These are phyloP conservation scores for Puccinia horiana DNA, from an alignment of 1,284 basidiomycete species.

Conservation along the genomic window DNA sequence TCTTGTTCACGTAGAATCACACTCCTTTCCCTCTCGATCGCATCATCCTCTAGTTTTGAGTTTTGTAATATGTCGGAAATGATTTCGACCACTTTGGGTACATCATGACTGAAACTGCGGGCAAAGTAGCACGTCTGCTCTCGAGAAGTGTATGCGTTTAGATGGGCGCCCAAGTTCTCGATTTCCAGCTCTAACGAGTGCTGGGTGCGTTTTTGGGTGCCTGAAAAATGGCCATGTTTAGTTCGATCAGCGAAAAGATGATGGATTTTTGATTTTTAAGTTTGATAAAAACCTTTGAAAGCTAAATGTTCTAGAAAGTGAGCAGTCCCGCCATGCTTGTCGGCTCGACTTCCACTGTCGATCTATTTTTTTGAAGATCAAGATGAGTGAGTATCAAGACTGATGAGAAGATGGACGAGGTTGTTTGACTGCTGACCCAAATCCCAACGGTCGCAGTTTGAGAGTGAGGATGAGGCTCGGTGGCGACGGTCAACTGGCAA, in stretches of 20 bases:
- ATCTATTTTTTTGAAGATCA: conserved; percentile 62
- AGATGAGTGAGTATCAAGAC: neutral
- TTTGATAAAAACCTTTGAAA: conserved; percentile 57
- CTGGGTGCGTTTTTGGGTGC: conserved; percentile 85
- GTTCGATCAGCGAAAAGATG: neutral
- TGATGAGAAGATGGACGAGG: neutral
- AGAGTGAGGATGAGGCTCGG: conserved; percentile 84
- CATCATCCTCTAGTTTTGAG: conserved; percentile 82
- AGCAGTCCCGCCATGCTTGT: conserved; percentile 91
- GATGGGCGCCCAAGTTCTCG: conserved; percentile 97
- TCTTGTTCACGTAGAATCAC: conserved; percentile 97
- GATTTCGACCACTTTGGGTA: conserved; percentile 87
- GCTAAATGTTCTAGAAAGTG: conserved; percentile 99
- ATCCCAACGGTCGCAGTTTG: conserved; percentile 97
- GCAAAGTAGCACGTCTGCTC: conserved; percentile 99
- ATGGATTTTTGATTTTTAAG: neutral
- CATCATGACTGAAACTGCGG: conserved; percentile 97
- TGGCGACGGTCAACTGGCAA: conserved; percentile 59
- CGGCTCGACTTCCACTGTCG: conserved; percentile 93
- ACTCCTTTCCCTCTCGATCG: conserved; percentile 93
- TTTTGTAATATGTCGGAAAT: conserved; percentile 98
- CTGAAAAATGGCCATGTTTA: conserved; percentile 63
- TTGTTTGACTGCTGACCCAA: conserved; percentile 63
- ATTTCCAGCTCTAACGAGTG: conserved; percentile 94
- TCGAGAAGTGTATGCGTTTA: conserved; percentile 97